Percentiles rank a stretch among this genome's conserved stretches.
phyloP scores from a whole-genome alignment of 1,139 yeast species.

The Diutina scorzettiae region DNA sequence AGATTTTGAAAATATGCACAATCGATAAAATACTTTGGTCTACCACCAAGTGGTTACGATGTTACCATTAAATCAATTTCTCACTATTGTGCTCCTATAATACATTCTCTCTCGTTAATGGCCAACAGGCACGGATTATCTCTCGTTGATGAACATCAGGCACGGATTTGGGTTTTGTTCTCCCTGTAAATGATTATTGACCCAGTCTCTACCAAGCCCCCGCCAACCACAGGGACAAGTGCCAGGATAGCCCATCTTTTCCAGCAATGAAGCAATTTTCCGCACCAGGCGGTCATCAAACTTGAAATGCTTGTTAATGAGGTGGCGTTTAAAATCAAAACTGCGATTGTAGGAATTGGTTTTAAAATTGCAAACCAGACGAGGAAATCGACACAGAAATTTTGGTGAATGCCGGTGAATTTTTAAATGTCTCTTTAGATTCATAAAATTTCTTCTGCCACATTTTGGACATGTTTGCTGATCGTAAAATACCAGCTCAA shows the following conservation, averaged over 20 bases:
- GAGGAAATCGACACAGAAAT: not conserved
- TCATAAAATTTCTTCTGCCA: not conserved
- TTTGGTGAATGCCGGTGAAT: not conserved
- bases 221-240: constrained; percentile 4
- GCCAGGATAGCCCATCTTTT: not conserved
- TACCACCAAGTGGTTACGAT: too few relatives aligned
- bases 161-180: not conserved
- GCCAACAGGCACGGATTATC: not conserved
- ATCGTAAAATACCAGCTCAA: constrained; percentile 4
- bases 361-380: constrained; percentile 4
- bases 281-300: constrained; percentile 1
- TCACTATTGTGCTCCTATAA: not conserved
- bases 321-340: constrained; percentile 4
- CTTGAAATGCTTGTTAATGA: constrained; percentile 4
- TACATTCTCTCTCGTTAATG: not conserved
- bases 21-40: too few relatives aligned
- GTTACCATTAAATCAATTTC: too few relatives aligned
- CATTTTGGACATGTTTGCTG: not conserved
- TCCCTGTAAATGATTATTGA: not conserved
- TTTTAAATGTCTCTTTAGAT: not conserved
- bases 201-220: not conserved
- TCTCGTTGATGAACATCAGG: not conserved
- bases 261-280: not conserved
- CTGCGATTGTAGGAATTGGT: constrained; percentile 1
- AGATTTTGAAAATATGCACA: too few relatives aligned